These are phyloP conservation scores for Cutaneotrichosporon dermatis DNA, from an alignment of 1,284 basidiomycete species.

Conservation along the genomic window DNA sequence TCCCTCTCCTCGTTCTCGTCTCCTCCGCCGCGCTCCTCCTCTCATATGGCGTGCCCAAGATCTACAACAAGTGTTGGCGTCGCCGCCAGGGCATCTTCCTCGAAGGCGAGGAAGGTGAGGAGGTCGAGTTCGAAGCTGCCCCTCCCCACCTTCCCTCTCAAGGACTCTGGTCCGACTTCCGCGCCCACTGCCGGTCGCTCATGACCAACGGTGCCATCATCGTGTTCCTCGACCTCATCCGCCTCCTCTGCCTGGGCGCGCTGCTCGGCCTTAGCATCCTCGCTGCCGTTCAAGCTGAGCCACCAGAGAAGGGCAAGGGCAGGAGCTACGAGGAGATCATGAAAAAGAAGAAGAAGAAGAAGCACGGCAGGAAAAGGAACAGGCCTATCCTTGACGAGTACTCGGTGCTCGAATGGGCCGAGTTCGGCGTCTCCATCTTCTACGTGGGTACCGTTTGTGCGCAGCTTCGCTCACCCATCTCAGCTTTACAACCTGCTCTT, in stretches of 20 bases:
- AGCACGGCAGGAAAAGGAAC: conserved; percentile 31
- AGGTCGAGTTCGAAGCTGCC: conserved; percentile 23
- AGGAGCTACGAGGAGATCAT: background rate
- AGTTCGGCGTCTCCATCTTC: conserved; percentile 44
- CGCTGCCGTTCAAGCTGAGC: conserved; percentile 43
- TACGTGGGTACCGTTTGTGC: conserved; percentile 28
- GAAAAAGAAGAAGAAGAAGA: conserved; percentile 26
- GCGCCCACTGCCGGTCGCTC: conserved; percentile 35
- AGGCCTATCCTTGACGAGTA: conserved; percentile 38
- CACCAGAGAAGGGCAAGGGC: conserved; percentile 16
- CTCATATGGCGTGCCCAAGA: conserved; percentile 22
- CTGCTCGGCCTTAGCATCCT: conserved; percentile 45
- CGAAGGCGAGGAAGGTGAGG: conserved; percentile 25
- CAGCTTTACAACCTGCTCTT: conserved; percentile 41
- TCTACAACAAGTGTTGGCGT: background rate
- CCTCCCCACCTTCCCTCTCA: conserved; percentile 39
- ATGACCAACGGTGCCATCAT: conserved; percentile 38
- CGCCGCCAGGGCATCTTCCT: conserved; percentile 28
- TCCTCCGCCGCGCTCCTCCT: conserved; percentile 34
- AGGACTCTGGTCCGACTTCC: conserved; percentile 42
- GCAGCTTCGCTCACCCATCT: too few relatives aligned
- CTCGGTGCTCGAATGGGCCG: conserved; percentile 44
- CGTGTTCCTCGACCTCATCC: conserved; percentile 40
- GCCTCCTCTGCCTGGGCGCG: conserved; percentile 34
- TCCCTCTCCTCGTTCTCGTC: conserved; percentile 37